Conservation (phyloP, 2,329 filamentous ascomycete genomes). For the Endoconidiophora laricicola region DNA sequence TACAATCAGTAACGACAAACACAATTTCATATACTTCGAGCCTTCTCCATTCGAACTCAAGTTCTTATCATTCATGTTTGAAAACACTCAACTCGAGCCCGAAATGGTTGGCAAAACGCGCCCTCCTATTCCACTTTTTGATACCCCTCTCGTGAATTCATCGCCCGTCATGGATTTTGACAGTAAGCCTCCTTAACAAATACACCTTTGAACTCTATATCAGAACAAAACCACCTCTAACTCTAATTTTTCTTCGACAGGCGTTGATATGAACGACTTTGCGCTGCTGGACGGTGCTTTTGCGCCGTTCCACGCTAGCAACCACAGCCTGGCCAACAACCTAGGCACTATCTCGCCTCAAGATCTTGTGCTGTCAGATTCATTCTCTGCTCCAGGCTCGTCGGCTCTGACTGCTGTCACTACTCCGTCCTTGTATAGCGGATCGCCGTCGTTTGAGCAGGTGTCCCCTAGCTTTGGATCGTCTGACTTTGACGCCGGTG, state of each 20-base stretch:
- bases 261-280: slow-evolving; percentile 42
- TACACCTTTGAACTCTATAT: slow-evolving; percentile 10
- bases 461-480: slow-evolving; percentile 60
- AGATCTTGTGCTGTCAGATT: slow-evolving; percentile 56
- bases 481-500: slow-evolving; percentile 36
- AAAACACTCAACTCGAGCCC: too few species aligned
- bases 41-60: too few species aligned
- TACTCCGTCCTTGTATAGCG: slow-evolving; percentile 63
- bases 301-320: slow-evolving; percentile 19
- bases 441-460: slow-evolving; percentile 53
- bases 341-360: slow-evolving; percentile 67
- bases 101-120: too few species aligned
- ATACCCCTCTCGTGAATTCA: not conserved
- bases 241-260: slow-evolving; percentile 21
- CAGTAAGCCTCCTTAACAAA: slow-evolving; percentile 9
- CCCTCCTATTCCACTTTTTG: too few species aligned
- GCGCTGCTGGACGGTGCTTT: slow-evolving; percentile 36
- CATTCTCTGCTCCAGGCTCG: slow-evolving; percentile 66
- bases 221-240: not conserved
- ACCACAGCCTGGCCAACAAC: slow-evolving; percentile 21
- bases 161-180: slow-evolving; percentile 8
- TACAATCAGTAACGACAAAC: too few species aligned
- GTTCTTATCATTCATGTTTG: too few species aligned
- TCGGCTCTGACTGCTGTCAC: slow-evolving; percentile 69
- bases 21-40: too few species aligned